Conservation (phyloP, 768 basidiomycete species). For the Boletales sp. region DNA sequence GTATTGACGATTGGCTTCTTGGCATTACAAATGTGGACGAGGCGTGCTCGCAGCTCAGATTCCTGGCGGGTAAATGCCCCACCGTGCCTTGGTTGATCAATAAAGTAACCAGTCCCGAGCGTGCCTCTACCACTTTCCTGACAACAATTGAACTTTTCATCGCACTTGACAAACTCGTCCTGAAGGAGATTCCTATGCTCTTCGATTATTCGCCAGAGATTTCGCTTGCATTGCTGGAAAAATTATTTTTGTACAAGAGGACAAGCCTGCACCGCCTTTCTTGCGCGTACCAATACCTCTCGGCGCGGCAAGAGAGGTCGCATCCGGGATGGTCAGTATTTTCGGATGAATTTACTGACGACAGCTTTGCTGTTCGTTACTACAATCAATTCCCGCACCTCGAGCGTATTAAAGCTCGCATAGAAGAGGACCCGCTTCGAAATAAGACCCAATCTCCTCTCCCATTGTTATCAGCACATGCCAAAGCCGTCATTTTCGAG, state of each 20-base stretch:
- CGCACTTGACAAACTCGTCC: constrained; percentile 27
- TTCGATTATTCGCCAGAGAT: constrained; percentile 32
- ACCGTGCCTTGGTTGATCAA: no score
- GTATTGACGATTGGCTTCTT: constrained; percentile 31
- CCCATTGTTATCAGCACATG: neutral
- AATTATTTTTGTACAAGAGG: constrained; percentile 21
- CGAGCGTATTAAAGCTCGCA: neutral
- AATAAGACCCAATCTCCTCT: neutral
- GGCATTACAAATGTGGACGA: neutral
- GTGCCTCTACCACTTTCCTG: constrained; percentile 34
- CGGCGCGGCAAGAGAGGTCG: neutral
- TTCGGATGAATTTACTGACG: neutral
- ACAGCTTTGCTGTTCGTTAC: neutral
- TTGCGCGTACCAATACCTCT: neutral
- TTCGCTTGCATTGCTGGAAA: constrained; percentile 12
- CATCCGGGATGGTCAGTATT: neutral
- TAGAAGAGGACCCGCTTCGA: neutral
- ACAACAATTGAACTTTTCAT: constrained; percentile 32
- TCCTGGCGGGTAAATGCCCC: constrained; percentile 24
- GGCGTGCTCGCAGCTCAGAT: constrained; percentile 13
- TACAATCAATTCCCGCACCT: neutral
- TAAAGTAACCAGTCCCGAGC: neutral
- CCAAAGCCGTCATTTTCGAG: constrained; percentile 37
- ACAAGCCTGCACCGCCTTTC: neutral
- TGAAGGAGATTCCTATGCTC: neutral